Evolutionary conservation across 208 protist genomes (phyloP), one percentile per base, ranked within the genome.

Genomic region (Herpetomonas muscarum): DNA sequence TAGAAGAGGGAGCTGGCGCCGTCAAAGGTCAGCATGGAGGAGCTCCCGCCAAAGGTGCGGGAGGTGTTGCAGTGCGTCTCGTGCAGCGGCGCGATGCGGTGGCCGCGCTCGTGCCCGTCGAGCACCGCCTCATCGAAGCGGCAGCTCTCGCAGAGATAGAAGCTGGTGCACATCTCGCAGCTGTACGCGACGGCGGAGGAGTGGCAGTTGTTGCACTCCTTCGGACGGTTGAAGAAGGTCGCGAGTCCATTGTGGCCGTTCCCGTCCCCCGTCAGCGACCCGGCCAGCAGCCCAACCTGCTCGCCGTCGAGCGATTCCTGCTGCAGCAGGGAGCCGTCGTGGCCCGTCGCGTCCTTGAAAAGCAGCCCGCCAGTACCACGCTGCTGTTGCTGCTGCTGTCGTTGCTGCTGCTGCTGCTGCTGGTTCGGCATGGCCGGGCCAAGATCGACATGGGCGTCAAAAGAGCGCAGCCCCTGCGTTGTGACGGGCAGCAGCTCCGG

Each of bases 1-100:
- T 88, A 91, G 46, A 93, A 87, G n/a, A 93, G 53, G 19, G 65
- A 80, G 61, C 74, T 90, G 19, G 56, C 48, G 1, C 59, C 71
- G 28, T 70, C 70, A 12, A 84, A 72, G 15, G 58, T 67, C 7
- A 52, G 69, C 6, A 76, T 26, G 0, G 57, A 60, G 46, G 59
- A 76, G 59, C 56, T 63, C 15, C 61, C 74, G 15, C 71, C 67
- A 29, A 80, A 72, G 31, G 70, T 85, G 25, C 84, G 74, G 63
- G 72, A 85, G 26, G 46, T 39, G 53, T 59, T 63, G 50, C 64
- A 77, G 51, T 85, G 73, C 13, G 61, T 70, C 32, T 86, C 75
- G 31, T 79, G 64, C 0, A 90, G 46, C 5, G 64, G 62, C 28
- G 68, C 63, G 29, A 86, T 83, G 45, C 64, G 58, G 46, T 90